Evolutionary conservation across 1,284 basidiomycete genomes (phyloP), one percentile per base, ranked within the genome.

Genomic region (Fistulinella cinereoalba): DNA sequence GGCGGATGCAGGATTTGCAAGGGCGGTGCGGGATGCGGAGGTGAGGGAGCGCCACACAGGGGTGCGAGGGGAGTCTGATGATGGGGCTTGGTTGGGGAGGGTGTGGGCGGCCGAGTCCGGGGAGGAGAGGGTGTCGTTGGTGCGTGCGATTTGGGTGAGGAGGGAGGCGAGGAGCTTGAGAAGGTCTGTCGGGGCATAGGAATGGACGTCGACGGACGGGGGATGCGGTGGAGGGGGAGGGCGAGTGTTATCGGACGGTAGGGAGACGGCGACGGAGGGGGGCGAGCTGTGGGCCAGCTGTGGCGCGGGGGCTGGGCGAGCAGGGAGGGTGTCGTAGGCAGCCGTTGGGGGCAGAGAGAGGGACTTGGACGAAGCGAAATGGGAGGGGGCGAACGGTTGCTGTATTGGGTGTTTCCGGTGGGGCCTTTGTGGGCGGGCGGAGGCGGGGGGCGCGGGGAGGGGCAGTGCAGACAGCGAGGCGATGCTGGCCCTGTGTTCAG

Each of bases 81-180:
- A 51, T 37, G 53, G 38, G 38, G 59, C 36, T 49, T 67, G 57
- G 56, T 50, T 59, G 55, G 53, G 52, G 47, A 57, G 54, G 55
- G 55, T 52, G 37, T 62, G 61, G 2, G 52, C 45, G 0, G 60
- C 41, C 10, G 54, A 46, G 19, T 63, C 63, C n/a, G 61, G 6
- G 10, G 63, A 53, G 31, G 61, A 51, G 43, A 65, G 55, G 44
- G 62, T 51, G 71, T 97, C 95, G 67, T 98, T 98, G 5, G 92
- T 85, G 3, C 83, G 81, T 4, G 96, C 93, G 62, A 98, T 97
- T 68, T 94, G 91, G 39, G 91, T 85, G 49, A 99, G 78, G 13
- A 98, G 74, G 3, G 83, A 83, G 0, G 96, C 94, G n/a, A 99
- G 83, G 13, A 97, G 81, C 25, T 81, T 83, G 37, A 99, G 77